Conservation (phyloP, 2,329 filamentous ascomycete species). For the Fusarium foetens region DNA sequence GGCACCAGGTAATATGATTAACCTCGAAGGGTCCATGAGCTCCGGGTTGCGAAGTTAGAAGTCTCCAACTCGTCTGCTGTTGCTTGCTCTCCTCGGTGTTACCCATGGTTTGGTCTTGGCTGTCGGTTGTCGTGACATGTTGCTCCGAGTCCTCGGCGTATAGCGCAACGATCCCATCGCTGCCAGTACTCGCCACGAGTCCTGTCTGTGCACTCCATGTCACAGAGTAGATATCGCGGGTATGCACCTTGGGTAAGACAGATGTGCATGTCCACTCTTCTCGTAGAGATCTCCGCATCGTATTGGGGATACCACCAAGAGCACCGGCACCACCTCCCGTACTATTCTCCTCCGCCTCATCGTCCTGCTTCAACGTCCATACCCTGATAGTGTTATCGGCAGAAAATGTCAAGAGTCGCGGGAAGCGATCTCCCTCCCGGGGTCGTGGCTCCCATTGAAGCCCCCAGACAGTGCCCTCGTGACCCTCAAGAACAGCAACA, state of each 20-base stretch:
- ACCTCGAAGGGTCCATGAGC: conserved; percentile 94
- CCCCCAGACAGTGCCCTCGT: conserved; percentile 89
- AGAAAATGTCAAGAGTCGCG: conserved; percentile 81
- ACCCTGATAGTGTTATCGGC: conserved; percentile 83
- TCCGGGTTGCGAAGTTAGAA: conserved; percentile 74
- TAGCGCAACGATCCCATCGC: conserved; percentile 83
- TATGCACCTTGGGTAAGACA: conserved; percentile 78
- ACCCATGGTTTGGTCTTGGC: conserved; percentile 40
- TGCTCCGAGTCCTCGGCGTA: conserved; percentile 58
- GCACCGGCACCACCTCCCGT: conserved; percentile 50
- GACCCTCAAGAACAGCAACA: conserved; percentile 81
- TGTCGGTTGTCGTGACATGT: conserved; percentile 40
- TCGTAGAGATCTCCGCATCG: conserved; percentile 79
- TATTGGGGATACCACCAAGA: conserved; percentile 81
- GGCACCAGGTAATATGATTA: conserved; percentile 91
- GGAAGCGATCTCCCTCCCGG: conserved; percentile 55
- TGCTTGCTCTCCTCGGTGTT: conserved; percentile 15
- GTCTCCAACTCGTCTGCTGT: conserved; percentile 68
- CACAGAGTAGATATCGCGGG: conserved; percentile 84
- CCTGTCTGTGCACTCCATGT: conserved; percentile 84
- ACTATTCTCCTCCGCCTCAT: conserved; percentile 47
- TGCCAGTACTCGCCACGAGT: conserved; percentile 85
- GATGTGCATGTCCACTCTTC: conserved; percentile 87
- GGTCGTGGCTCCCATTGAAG: conserved; percentile 73
- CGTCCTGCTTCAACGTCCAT: conserved; percentile 74